Evolutionary conservation across 2,329 filamentous ascomycete genomes (phyloP), one percentile per base, ranked within the genome.

Genomic region (Grosmannia serpens): DNA sequence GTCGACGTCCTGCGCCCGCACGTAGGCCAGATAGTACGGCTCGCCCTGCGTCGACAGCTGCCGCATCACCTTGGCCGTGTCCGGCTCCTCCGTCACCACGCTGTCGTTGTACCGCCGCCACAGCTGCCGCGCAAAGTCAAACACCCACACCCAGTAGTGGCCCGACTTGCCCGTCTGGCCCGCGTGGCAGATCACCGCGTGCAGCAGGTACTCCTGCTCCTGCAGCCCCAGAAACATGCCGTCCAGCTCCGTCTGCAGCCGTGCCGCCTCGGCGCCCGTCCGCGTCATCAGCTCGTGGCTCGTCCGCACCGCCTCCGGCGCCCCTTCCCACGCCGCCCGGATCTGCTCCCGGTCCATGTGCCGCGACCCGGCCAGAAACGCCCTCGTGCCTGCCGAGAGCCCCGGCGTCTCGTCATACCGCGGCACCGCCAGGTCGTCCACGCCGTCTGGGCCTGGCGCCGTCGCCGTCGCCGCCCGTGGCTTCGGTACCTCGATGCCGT

Each of bases 51-150:
- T 80, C 61, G 82, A 84, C 54, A 88, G 77, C 61, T 82, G 78
- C 27, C 81, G 77, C 47, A 97, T 88, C 54, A 96, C 88, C 55
- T 86, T 81, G 20, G 77, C 76, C 9, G 81, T 77, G 65, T 88
- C 80, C 29, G 84, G 80, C 60, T 80, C 76, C 62, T 88, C 83
- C 3, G 82, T 85, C 27, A 99, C 91, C 20, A 79, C 80, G 57
- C 87, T 86, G 67, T 99, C 94, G 69, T 99, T 99, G 77, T 96
- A 99, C 67, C 89, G 90, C 59, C 91, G 86, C 91, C 94, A 99
- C 24, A 91, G 76, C 41, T 84, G 74, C 53, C 83, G 81, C 63
- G 86, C 81, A 70, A 95, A 95, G 73, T 97, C 94, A 67, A 85
- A 88, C 63, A 99, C 95, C 80, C 91, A 96, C 51, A 96, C 90